Evolutionary conservation across 805 yeast genomes (phyloP).

Genomic region (Wickerhamomyces rabaulensis): DNA sequence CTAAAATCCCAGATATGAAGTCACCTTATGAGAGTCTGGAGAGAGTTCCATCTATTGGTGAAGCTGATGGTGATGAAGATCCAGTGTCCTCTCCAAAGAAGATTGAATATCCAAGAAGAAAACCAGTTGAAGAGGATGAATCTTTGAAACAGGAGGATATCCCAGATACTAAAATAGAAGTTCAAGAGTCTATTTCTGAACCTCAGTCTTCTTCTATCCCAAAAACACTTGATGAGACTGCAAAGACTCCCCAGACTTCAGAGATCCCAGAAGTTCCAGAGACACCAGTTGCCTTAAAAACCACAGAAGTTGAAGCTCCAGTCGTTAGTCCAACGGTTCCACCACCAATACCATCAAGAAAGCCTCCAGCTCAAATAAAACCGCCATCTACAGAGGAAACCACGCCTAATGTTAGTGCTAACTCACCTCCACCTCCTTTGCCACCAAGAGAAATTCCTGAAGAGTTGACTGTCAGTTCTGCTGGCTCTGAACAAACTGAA

Average conservation of each 20-base stretch:
- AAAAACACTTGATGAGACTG: not conserved
- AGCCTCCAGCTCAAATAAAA: constrained; percentile 1
- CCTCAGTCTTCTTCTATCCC: not conserved
- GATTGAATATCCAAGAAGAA: constrained; percentile 11
- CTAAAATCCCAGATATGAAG: constrained; percentile 20
- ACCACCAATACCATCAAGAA: constrained; percentile 3
- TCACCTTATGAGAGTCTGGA: constrained; percentile 12
- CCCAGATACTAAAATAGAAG: not conserved
- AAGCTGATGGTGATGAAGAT: not conserved
- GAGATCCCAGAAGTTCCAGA: not conserved
- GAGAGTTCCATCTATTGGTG: not conserved
- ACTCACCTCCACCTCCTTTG: constrained; percentile 7
- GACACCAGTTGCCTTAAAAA: not conserved
- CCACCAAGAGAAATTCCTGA: constrained; percentile 8
- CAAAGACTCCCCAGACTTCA: not conserved
- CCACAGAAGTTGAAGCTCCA: no score
- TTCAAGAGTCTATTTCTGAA: not conserved
- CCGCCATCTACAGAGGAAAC: not conserved
- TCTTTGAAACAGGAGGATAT: not conserved
- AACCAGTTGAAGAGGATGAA: constrained; percentile 16
- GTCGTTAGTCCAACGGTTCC: not conserved
- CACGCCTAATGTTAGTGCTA: not conserved
- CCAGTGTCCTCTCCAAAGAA: constrained; percentile 9
- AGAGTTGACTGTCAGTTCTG: not conserved
- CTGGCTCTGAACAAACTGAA: not conserved